Evolutionary conservation across 2,329 filamentous ascomycete species (phyloP).

Genomic region (Aspergillus chevalieri): DNA sequence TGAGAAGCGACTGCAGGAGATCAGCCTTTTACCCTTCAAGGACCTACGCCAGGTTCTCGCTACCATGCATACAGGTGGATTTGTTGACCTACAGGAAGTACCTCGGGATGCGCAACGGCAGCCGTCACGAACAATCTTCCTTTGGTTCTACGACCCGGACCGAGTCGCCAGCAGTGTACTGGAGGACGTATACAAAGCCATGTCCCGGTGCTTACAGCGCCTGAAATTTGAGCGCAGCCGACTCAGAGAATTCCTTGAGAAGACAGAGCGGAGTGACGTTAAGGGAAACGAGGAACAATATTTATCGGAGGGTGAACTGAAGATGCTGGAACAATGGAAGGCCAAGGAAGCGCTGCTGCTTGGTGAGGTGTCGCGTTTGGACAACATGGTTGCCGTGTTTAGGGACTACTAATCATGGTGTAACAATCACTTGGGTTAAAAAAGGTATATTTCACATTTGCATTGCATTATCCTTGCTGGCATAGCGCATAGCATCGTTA

Average conservation of each 20-base stretch:
- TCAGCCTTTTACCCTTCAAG: constrained; percentile 76
- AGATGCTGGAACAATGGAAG: constrained; percentile 59
- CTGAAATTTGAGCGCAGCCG: constrained; percentile 68
- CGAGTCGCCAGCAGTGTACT: constrained; percentile 64
- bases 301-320: constrained; percentile 66
- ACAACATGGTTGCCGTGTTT: constrained; percentile 77
- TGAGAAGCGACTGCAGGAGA: constrained; percentile 76
- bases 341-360: constrained; percentile 64
- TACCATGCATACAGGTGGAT: constrained; percentile 76
- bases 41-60: constrained; percentile 81
- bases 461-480: neutral
- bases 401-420: constrained; percentile 62
- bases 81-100: constrained; percentile 89
- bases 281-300: constrained; percentile 76
- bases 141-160: constrained; percentile 84
- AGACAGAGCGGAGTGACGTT: constrained; percentile 80
- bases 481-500: neutral
- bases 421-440: neutral
- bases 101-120: constrained; percentile 78
- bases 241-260: constrained; percentile 66
- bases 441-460: neutral
- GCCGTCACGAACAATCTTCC: constrained; percentile 77
- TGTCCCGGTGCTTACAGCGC: constrained; percentile 78
- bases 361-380: constrained; percentile 71
- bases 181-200: constrained; percentile 80